Evolutionary conservation across 306 rosid genomes (phyloP).

Genomic region (Cucurbita maxima): DNA sequence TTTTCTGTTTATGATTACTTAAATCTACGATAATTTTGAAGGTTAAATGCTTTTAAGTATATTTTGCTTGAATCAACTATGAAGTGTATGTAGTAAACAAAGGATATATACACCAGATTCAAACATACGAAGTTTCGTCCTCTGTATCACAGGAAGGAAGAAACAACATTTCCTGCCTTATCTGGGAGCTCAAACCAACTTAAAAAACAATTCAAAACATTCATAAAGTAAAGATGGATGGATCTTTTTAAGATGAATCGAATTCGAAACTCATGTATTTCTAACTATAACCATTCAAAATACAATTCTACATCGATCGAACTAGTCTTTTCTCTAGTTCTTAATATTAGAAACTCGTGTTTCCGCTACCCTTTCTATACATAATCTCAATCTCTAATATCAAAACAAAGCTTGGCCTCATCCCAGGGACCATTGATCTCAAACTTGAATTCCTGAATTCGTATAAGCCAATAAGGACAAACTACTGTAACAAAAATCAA

Average conservation of each 20-base stretch:
- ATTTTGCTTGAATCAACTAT: no score
- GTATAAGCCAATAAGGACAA: conserved; percentile 83
- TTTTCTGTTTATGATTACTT: no score
- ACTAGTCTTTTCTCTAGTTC: not conserved
- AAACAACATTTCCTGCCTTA: no score
- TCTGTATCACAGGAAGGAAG: no score
- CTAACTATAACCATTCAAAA: not conserved
- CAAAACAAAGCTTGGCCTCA: conserved; percentile 91
- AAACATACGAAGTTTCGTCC: no score
- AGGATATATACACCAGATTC: no score
- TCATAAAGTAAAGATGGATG: no score
- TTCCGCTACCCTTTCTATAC: not conserved
- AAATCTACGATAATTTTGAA: no score
- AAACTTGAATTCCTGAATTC: conserved; percentile 79
- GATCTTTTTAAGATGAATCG: not conserved
- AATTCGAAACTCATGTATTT: not conserved
- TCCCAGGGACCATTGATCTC: conserved; percentile 97
- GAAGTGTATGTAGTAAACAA: no score
- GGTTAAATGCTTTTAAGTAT: no score
- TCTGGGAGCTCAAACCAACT: no score
- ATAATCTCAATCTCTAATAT: conserved; percentile 49
- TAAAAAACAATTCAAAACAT: no score
- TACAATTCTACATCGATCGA: not conserved
- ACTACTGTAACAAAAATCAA: conserved; percentile 59
- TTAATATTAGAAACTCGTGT: not conserved